These are phyloP conservation scores for Cyclostephanos tholiformis DNA, from an alignment of 108 stramenopile species.

Conservation along the genomic window DNA sequence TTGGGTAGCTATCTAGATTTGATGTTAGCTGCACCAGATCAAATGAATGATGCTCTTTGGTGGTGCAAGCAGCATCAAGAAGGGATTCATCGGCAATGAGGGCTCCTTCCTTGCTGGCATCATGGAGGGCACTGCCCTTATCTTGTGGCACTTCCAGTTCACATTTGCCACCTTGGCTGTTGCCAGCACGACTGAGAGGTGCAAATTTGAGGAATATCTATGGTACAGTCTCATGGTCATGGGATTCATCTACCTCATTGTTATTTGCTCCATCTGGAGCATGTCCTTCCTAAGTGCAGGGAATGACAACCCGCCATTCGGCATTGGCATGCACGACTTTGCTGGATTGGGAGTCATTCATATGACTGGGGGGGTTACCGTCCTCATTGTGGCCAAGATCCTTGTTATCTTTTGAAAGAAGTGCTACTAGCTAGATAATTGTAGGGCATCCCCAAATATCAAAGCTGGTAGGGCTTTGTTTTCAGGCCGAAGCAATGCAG, in stretches of 20 bases:
- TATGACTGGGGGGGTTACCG: conserved; percentile 79
- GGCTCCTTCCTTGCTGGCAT: conserved; percentile 36
- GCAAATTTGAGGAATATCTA: conserved; percentile 81
- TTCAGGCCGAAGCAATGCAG: too few relatives aligned
- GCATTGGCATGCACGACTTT: conserved; percentile 74
- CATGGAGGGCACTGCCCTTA: conserved; percentile 25
- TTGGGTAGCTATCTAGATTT: too few relatives aligned
- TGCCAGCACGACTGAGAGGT: conserved; percentile 68
- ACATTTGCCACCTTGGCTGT: conserved; percentile 77
- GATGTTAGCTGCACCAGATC: too few relatives aligned
- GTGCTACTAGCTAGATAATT: too few relatives aligned
- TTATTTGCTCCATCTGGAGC: conserved; percentile 86
- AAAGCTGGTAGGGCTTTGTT: too few relatives aligned
- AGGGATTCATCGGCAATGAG: conserved; percentile 41
- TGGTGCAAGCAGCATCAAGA: conserved; percentile 13
- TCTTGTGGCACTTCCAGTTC: conserved; percentile 84
- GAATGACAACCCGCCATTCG: conserved; percentile 61
- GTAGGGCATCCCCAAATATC: too few relatives aligned
- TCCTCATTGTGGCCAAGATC: conserved; percentile 82
- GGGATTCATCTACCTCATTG: conserved; percentile 89
- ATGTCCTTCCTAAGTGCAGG: conserved; percentile 60
- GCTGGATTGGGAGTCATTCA: conserved; percentile 79
- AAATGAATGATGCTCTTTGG: conserved; percentile 69
- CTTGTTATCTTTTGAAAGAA: too few relatives aligned
- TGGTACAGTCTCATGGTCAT: conserved; percentile 71